A percentile compares a stretch with the other conserved stretches of the same genome.
phyloP scores from a whole-genome alignment of 2,329 filamentous ascomycete species.

The Fusarium lateritium region DNA sequence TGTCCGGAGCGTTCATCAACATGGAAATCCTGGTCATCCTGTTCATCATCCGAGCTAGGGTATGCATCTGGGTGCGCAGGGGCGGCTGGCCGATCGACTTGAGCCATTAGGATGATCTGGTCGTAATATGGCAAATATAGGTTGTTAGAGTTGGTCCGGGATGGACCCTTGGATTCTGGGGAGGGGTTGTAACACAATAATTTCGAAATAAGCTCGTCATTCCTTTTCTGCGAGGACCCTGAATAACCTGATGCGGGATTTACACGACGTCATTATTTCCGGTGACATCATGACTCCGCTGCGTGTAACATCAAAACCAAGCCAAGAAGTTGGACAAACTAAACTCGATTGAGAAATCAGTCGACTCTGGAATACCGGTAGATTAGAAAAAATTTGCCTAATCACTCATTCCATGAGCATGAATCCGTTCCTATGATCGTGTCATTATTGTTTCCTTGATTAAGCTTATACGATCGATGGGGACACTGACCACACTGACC shows the following conservation, averaged over 20 bases:
- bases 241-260: neutral
- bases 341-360: neutral
- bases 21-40: constrained; percentile 1
- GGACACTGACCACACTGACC: neutral
- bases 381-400: no score
- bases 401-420: no score
- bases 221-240: constrained; percentile 1
- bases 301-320: constrained; percentile 7
- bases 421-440: no score
- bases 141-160: neutral
- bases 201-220: constrained; percentile 14
- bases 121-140: neutral
- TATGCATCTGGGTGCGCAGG: constrained; percentile 3
- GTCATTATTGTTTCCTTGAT: no score
- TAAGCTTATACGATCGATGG: neutral
- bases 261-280: constrained; percentile 18
- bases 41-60: neutral
- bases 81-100: neutral
- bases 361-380: no score
- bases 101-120: neutral
- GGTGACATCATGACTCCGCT: constrained; percentile 33
- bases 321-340: neutral
- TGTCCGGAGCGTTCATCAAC: constrained; percentile 28
- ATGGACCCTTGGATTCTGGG: neutral
- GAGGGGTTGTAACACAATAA: neutral